phyloP scores from a whole-genome alignment of 2,329 filamentous ascomycete species.

The Drechslerella stenobrocha region DNA sequence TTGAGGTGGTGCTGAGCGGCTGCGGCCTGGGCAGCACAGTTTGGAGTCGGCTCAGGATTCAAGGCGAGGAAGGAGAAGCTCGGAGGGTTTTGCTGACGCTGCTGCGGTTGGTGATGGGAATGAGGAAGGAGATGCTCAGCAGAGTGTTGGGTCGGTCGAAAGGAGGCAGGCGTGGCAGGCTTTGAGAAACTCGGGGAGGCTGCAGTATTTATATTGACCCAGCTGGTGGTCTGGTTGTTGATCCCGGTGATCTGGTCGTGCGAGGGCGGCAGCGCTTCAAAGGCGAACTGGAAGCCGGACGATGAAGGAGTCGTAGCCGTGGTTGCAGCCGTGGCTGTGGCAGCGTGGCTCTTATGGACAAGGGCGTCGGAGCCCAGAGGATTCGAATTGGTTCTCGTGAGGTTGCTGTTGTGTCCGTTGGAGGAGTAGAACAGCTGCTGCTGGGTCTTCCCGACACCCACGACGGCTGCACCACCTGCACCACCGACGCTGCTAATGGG shows the following conservation, averaged over 20 bases:
- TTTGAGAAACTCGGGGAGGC: constrained; percentile 7
- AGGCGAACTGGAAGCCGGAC: constrained; percentile 43
- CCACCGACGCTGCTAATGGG: constrained; percentile 44
- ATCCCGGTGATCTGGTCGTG: constrained; percentile 26
- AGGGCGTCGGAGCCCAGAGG: constrained; percentile 23
- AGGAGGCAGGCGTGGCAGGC: constrained; percentile 2
- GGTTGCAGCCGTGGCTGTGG: constrained; percentile 13
- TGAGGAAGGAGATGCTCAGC: constrained; percentile 4
- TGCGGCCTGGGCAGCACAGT: constrained; percentile 11
- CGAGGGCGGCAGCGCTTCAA: constrained; percentile 39
- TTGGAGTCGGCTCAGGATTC: constrained; percentile 34
- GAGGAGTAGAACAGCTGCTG: constrained; percentile 13
- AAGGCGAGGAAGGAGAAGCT: constrained; percentile 36
- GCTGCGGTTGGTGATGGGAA: constrained; percentile 13
- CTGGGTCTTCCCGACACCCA: neutral
- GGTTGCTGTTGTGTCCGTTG: neutral
- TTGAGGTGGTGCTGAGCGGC: constrained; percentile 19
- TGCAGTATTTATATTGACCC: constrained; percentile 14
- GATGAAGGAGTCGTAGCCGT: constrained; percentile 29
- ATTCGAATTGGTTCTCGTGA: constrained; percentile 31
- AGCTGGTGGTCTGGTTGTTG: constrained; percentile 9
- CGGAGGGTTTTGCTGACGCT: constrained; percentile 4
- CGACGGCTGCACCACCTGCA: constrained; percentile 37
- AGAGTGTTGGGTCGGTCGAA: constrained; percentile 11
- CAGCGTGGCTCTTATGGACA: constrained; percentile 37